A percentile compares a stretch with the other conserved stretches of the same genome.
These are phyloP conservation scores for Clarkia xantiana DNA, from an alignment of 345 rosid species.

Conservation along the genomic window DNA sequence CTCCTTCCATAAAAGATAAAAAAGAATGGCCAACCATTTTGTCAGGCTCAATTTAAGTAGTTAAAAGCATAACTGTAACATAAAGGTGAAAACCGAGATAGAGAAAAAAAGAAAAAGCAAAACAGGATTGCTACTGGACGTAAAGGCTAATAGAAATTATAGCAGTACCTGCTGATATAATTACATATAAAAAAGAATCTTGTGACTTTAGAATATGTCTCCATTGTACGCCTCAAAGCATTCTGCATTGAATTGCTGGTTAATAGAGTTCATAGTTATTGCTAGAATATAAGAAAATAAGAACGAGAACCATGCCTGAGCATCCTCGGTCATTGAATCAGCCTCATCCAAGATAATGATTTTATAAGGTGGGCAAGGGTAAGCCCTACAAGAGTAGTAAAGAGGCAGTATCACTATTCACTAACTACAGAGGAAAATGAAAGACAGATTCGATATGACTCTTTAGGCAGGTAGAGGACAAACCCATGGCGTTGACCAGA, in stretches of 20 bases:
- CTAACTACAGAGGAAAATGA: neutral
- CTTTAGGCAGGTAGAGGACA: constrained; percentile 2
- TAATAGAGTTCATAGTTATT: too few relatives aligned
- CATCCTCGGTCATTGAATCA: constrained; percentile 99
- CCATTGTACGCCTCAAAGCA: constrained; percentile 94
- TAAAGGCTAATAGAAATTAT: constrained; percentile 3
- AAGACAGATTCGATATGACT: neutral
- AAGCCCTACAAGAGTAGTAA: constrained; percentile 32
- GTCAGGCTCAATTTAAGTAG: too few relatives aligned
- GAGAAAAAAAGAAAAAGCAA: neutral
- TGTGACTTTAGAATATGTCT: constrained; percentile 88
- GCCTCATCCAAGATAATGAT: constrained; percentile 90
- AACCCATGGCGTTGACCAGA: constrained; percentile 60
- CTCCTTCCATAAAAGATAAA: too few relatives aligned
- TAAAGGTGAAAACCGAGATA: too few relatives aligned
- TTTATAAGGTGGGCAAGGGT: constrained; percentile 87
- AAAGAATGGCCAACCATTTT: too few relatives aligned
- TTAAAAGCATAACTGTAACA: too few relatives aligned
- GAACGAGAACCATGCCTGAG: constrained; percentile 44
- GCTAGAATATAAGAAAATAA: too few relatives aligned
- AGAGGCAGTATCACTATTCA: constrained; percentile 3
- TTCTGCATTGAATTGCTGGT: constrained; percentile 27
- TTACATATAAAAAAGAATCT: constrained; percentile 91
- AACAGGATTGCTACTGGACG: neutral
- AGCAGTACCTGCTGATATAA: constrained; percentile 80